Base-by-base conservation (phyloP, 257 asterid species). In the Solanum arcanum region DNA sequence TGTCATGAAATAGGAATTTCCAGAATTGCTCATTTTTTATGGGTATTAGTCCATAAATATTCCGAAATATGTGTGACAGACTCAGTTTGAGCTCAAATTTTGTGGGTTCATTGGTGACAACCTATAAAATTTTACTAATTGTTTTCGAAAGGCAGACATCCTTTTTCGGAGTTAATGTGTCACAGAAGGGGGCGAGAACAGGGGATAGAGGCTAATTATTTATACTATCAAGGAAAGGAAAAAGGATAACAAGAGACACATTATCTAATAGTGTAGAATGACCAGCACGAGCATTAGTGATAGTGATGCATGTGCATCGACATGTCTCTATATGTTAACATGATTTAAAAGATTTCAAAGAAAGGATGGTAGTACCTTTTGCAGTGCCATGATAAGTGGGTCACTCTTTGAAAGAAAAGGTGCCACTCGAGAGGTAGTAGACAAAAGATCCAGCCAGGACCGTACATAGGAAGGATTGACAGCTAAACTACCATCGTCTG, bases 381-480 rank as follows among this genome's bases (percentile, higher is more conserved):
- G 91, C 78, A 96, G 92, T 27, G 98, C 99, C 93, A 84, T 85
- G 89, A 95, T 91, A 76, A 96, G 91, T 52, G 94, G 96, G 84
- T 96, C 98, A 70, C 88, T 93, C 91, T 91, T 94, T 39, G 96
- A 84, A 84, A 94, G 94, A 89, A 92, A 95, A 83, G 98, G 98
- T 41, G 98, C 97, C 86, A 93, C 95, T 83, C 98, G 92, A 83
- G 99, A 98, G 37, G 98, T 93, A 84, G 94, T 91, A 8, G 99
- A 96, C 91, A 97, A 90, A 89, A 92, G 94, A 88, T 92, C 91
- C 85, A 95, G 90, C 99, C 99, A 97, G 3, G 98, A 93, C 49
- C 91, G 94, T 80, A 96, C 89, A 76, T 97, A 94, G 86, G 92
- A 94, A 88, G 98, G 98, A 90, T 94, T 97, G 86, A 95, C 90